Percentiles rank a stretch among this genome's conserved stretches.
Evolutionary conservation across 2,329 filamentous ascomycete species (phyloP).

Genomic region (Rutstroemia sp.): DNA sequence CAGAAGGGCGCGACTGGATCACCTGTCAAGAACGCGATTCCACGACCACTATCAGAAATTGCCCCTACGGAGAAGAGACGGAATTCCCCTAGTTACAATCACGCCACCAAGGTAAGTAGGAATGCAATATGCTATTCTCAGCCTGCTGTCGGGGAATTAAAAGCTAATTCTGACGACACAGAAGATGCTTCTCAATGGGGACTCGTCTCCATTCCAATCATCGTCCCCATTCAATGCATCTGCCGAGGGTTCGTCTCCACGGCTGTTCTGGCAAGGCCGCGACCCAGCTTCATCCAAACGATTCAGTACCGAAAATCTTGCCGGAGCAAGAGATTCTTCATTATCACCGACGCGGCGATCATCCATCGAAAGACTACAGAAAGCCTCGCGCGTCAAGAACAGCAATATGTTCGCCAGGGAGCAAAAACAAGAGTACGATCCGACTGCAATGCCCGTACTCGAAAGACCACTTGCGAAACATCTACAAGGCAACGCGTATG

Average conservation of each 20-base stretch:
- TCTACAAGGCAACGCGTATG: conserved; percentile 65
- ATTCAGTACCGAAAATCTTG: conserved; percentile 63
- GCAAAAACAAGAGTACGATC: conserved; percentile 88
- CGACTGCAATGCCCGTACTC: conserved; percentile 65
- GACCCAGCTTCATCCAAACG: conserved; percentile 60
- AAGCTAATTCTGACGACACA: conserved; percentile 36
- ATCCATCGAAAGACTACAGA: conserved; percentile 92
- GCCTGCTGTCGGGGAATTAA: conserved; percentile 22
- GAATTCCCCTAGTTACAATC: conserved; percentile 89
- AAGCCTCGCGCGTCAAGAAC: conserved; percentile 92
- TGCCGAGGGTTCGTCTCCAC: conserved; percentile 62
- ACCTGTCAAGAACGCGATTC: conserved; percentile 55
- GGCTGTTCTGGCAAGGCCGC: conserved; percentile 81
- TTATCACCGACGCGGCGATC: conserved; percentile 70
- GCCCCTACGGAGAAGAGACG: conserved; percentile 77
- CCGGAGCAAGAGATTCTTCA: conserved; percentile 46
- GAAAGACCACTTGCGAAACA: conserved; percentile 74
- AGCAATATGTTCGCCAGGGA: conserved; percentile 95
- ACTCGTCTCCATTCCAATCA: conserved; percentile 78
- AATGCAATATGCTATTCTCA: conserved; percentile 14
- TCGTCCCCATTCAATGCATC: conserved; percentile 55
- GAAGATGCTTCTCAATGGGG: conserved; percentile 63
- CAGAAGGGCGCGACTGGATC: conserved; percentile 56
- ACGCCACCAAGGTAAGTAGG: conserved; percentile 58
- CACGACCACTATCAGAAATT: conserved; percentile 81